Base-by-base conservation (phyloP, 345 rosid genomes). In the Limnanthes douglasii region DNA sequence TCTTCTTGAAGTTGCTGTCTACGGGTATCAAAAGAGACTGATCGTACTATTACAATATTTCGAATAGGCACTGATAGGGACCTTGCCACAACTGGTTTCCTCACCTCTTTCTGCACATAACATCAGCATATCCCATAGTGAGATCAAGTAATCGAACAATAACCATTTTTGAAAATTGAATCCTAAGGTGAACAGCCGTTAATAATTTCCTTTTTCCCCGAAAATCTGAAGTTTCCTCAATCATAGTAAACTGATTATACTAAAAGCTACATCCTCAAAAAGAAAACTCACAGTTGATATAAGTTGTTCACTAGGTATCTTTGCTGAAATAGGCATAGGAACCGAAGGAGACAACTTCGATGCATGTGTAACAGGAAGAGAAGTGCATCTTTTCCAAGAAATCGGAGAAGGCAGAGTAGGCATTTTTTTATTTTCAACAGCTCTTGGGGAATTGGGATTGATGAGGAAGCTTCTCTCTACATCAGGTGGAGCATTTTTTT, bases 11-110 rank as follows among this genome's bases (percentile, higher is more conserved):
- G 33, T 38, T 53, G 56, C 31, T 71, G 68, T 37, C 53, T 60
- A 47, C 11, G 41, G n/a, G 72, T 34, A 46, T 74, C 61, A 39
- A 83, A 74, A 43, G 95, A 83, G 43, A 59, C 38, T 20, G 84
- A 62, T 64, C 93, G 65, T 10, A 88, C 93, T 38, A 88, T 83
- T 16, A 88, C 84, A 51, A 65, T 37, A 55, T 72, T 81, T 57
- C 63, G 49, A 28, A 76, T 81, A 0, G 96, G 81, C 56, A 73
- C 53, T 0, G 95, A 76, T 35, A 73, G 68, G 17, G 95, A 88
- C 59, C 95, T 72, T 24, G 95, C 72, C 51, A 83, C 84, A 4
- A 48, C 62, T 28, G 67, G 56, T 39, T 18, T 54, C 17, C 2
- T 27, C 40, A 52, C 56, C 28, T 53, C 73, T 49, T 65, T 74